phyloP scores from a whole-genome alignment of 1,284 basidiomycete species.

The Ganoderma sinense region DNA sequence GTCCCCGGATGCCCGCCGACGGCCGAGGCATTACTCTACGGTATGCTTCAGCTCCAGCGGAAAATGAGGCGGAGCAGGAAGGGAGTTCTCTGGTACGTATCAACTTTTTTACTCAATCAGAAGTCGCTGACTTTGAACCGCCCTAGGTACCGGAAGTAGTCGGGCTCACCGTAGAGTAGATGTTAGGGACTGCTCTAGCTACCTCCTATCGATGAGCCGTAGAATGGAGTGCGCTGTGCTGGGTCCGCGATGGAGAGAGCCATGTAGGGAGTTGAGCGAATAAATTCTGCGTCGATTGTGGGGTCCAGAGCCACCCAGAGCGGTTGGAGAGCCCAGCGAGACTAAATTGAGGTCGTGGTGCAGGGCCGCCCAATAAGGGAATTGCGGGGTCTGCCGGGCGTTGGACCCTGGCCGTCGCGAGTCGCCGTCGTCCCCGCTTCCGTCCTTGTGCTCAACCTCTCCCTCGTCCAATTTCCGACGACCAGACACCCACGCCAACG shows the following conservation, averaged over 20 bases:
- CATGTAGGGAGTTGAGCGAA: background rate
- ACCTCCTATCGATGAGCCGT: constrained; percentile 7
- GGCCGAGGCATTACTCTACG: constrained; percentile 94
- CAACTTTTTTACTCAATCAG: background rate
- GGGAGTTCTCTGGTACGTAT: constrained; percentile 86
- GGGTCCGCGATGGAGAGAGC: background rate
- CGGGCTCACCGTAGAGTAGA: constrained; percentile 24
- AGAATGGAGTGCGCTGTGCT: constrained; percentile 13
- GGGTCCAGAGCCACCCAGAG: constrained; percentile 5
- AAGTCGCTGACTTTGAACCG: constrained; percentile 19
- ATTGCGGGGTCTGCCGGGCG: constrained; percentile 21
- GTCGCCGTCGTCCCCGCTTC: constrained; percentile 17
- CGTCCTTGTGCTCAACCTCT: constrained; percentile 16
- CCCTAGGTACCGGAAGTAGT: constrained; percentile 38
- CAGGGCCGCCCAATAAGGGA: constrained; percentile 8
- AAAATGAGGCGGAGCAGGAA: constrained; percentile 96
- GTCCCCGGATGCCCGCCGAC: constrained; percentile 95
- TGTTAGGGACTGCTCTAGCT: constrained; percentile 17
- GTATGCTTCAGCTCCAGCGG: constrained; percentile 95
- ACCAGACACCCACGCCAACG: constrained; percentile 7
- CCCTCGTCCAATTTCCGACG: constrained; percentile 7
- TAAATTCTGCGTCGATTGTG: constrained; percentile 10
- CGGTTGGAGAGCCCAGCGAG: background rate
- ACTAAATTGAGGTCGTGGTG: constrained; percentile 13
- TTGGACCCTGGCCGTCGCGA: constrained; percentile 7